These are phyloP conservation scores for Rhododendron williamsianum DNA, from an alignment of 148 eudicot species.

Conservation along the genomic window DNA sequence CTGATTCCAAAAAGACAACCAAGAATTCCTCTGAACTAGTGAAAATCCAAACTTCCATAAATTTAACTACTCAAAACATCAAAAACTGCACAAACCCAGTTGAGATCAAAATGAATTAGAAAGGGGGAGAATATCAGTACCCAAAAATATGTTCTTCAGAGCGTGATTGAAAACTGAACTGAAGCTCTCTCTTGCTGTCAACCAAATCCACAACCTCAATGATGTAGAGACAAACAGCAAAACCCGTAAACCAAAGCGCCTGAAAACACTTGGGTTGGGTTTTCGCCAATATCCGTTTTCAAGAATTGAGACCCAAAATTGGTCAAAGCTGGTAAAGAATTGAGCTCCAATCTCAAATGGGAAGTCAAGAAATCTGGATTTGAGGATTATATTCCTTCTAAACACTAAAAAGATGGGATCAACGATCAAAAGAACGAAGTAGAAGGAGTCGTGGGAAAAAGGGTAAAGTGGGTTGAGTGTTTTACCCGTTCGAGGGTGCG, in stretches of 20 bases:
- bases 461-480: neutral
- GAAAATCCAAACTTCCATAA: neutral
- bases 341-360: slow-evolving; percentile 2
- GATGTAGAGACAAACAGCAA: neutral
- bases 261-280: slow-evolving; percentile 7
- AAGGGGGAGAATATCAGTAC: neutral
- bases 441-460: neutral
- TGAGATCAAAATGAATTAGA: neutral
- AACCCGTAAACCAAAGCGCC: neutral
- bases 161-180: neutral
- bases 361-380: neutral
- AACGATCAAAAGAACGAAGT: neutral
- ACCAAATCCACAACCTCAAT: neutral
- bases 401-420: neutral
- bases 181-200: slow-evolving; percentile 5
- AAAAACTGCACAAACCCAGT: neutral
- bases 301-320: neutral
- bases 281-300: neutral
- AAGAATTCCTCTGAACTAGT: neutral
- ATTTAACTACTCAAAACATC: neutral
- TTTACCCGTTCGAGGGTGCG: neutral
- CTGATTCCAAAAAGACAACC: neutral
- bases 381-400: neutral
- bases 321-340: neutral
- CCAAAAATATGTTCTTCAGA: slow-evolving; percentile 12